A percentile compares a stretch with the other conserved stretches of the same genome.
Evolutionary conservation across 176 grass and related monocot species (phyloP).

Genomic region (Avena eriantha): DNA sequence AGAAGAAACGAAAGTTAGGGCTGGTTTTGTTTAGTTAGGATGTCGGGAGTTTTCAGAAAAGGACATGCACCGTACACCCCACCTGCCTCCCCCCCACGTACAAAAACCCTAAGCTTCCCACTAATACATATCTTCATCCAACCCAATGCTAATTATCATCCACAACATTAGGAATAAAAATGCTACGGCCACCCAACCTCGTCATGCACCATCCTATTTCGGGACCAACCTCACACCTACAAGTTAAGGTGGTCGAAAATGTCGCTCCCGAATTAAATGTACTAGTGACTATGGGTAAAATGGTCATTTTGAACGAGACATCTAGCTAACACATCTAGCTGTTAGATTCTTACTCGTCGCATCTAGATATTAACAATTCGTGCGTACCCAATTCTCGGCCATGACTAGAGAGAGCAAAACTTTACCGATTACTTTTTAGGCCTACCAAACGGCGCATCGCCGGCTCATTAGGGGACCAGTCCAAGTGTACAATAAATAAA

Average conservation of each 20-base stretch:
- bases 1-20: slow-evolving; percentile 14
- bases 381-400: neutral
- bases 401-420: neutral
- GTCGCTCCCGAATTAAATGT: neutral
- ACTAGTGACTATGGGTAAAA: neutral
- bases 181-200: slow-evolving; percentile 31
- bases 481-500: neutral
- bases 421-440: slow-evolving; percentile 13
- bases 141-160: slow-evolving; percentile 44
- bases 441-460: neutral
- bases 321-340: fast-evolving
- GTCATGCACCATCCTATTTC: slow-evolving; percentile 42
- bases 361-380: neutral
- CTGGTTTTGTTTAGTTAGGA: slow-evolving; percentile 58
- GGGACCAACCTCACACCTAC: slow-evolving; percentile 33
- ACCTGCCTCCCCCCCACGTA: slow-evolving; percentile 37
- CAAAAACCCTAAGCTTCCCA: slow-evolving; percentile 65
- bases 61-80: slow-evolving; percentile 44
- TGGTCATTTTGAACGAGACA: neutral
- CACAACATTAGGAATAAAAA: slow-evolving; percentile 4
- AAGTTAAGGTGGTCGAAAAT: neutral
- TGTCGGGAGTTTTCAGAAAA: slow-evolving; percentile 52
- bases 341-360: slow-evolving; percentile 13
- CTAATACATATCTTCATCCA: slow-evolving; percentile 25
- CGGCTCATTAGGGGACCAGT: slow-evolving; percentile 23